Evolutionary conservation across 768 basidiomycete genomes (phyloP).

Genomic region (Arthromyces matolae): DNA sequence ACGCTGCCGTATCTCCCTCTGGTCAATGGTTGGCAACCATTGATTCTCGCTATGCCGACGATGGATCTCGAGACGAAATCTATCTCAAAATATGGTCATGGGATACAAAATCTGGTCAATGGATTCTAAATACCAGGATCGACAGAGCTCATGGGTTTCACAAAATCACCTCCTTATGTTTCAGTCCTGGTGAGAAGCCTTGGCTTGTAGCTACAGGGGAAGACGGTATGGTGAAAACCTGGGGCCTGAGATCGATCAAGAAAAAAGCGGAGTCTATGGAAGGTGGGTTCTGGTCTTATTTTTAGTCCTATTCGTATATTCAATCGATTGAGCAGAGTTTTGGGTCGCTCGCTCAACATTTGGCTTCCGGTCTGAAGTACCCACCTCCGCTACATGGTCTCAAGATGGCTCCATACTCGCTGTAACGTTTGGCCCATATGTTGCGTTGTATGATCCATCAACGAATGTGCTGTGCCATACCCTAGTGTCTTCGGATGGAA

Average conservation of each 20-base stretch:
- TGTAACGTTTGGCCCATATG: constrained; percentile 59
- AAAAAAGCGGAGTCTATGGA: constrained; percentile 47
- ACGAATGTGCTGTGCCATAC: constrained; percentile 58
- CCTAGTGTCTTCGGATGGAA: constrained; percentile 55
- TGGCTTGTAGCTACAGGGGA: constrained; percentile 69
- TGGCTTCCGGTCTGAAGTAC: constrained; percentile 62
- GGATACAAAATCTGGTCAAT: constrained; percentile 58
- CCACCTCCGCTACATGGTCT: constrained; percentile 72
- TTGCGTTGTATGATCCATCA: constrained; percentile 72
- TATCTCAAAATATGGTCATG: constrained; percentile 92
- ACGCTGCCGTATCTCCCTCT: constrained; percentile 57
- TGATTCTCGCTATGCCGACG: constrained; percentile 69
- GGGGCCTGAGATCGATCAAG: constrained; percentile 56
- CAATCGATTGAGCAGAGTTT: constrained; percentile 41
- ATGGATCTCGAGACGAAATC: constrained; percentile 60
- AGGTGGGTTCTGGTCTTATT: constrained; percentile 41
- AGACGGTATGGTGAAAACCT: constrained; percentile 76
- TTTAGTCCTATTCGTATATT: neutral
- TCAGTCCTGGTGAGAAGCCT: constrained; percentile 47
- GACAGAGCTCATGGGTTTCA: constrained; percentile 79
- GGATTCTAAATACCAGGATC: constrained; percentile 83
- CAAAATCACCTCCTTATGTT: constrained; percentile 61
- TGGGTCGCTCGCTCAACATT: constrained; percentile 82
- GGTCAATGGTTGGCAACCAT: constrained; percentile 92
- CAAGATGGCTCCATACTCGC: constrained; percentile 83